A percentile compares a stretch with the other conserved stretches of the same genome.
Conservation (phyloP, 73 alveolate genomes). For the Paramecium biaurelia region DNA sequence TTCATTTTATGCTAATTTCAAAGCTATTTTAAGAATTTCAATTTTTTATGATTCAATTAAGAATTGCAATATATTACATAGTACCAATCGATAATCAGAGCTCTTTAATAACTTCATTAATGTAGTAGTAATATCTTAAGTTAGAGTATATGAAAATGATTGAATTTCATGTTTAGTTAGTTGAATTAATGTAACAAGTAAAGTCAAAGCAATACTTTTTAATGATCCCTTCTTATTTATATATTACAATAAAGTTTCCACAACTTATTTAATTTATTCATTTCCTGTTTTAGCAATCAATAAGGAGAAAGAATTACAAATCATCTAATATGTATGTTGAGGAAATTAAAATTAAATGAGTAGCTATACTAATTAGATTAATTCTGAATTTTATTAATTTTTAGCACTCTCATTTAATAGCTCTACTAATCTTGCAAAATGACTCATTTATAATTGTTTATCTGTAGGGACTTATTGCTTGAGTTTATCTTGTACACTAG, state of each 20-base stretch:
- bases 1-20: slow-evolving; percentile 29
- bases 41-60: not conserved
- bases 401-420: not conserved
- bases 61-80: not conserved
- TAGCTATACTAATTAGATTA: not conserved
- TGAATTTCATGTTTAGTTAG: not conserved
- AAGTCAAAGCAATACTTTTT: not conserved
- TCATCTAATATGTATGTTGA: not conserved
- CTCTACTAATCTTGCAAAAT: slow-evolving; percentile 27
- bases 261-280: not conserved
- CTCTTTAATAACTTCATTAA: not conserved
- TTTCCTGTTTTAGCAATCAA: not conserved
- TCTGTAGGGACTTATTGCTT: not conserved
- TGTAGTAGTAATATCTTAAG: not conserved
- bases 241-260: not conserved
- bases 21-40: not conserved
- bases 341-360: slow-evolving; percentile 1
- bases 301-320: not conserved
- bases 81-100: not conserved
- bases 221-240: not conserved
- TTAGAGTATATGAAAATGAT: not conserved
- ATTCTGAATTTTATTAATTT: not conserved
- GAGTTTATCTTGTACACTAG: not conserved
- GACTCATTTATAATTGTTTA: not conserved
- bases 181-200: not conserved